Conservation (phyloP, 805 yeast species). For the Saccharomycopsis sp. region DNA sequence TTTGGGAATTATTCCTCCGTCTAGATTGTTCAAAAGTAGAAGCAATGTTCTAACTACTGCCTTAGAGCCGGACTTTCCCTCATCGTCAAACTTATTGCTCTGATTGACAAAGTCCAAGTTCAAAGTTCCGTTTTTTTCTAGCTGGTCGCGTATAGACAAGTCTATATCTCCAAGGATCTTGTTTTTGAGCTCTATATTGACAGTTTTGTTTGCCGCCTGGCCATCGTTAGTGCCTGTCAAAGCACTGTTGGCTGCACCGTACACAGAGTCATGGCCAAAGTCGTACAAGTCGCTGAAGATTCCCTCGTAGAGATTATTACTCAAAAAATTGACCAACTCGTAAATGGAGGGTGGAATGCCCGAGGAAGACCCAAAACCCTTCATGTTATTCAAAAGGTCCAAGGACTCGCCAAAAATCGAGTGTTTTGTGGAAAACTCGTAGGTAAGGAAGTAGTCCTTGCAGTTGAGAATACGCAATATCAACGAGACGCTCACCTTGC, state of each 20-base stretch:
- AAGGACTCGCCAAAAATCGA: slow-evolving; percentile 30
- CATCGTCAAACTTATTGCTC: slow-evolving; percentile 19
- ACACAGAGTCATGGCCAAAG: background rate
- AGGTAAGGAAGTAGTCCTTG: slow-evolving; percentile 29
- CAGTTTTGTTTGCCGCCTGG: background rate
- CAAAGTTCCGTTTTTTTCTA: slow-evolving; percentile 16
- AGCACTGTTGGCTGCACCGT: background rate
- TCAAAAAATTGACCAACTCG: slow-evolving; percentile 27
- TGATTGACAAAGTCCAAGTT: slow-evolving; percentile 17
- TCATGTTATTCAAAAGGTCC: slow-evolving; percentile 25
- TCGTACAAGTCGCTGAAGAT: slow-evolving; percentile 25
- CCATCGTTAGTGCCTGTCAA: background rate
- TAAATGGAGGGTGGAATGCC: slow-evolving; percentile 31
- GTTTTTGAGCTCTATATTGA: slow-evolving; percentile 1
- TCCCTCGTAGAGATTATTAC: slow-evolving; percentile 24
- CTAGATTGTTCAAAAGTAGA: slow-evolving; percentile 29
- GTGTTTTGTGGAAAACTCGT: slow-evolving; percentile 23
- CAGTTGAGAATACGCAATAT: slow-evolving; percentile 27
- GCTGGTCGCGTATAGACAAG: slow-evolving; percentile 15
- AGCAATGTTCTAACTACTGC: slow-evolving; percentile 27
- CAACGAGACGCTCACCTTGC: slow-evolving; percentile 23
- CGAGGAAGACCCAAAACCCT: slow-evolving; percentile 21
- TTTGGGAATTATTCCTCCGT: slow-evolving; percentile 36
- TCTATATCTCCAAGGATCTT: slow-evolving; percentile 18
- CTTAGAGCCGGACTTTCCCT: slow-evolving; percentile 22